These are phyloP conservation scores for Fraxinus platypoda DNA, from an alignment of 305 asterid genomes.

Conservation along the genomic window DNA sequence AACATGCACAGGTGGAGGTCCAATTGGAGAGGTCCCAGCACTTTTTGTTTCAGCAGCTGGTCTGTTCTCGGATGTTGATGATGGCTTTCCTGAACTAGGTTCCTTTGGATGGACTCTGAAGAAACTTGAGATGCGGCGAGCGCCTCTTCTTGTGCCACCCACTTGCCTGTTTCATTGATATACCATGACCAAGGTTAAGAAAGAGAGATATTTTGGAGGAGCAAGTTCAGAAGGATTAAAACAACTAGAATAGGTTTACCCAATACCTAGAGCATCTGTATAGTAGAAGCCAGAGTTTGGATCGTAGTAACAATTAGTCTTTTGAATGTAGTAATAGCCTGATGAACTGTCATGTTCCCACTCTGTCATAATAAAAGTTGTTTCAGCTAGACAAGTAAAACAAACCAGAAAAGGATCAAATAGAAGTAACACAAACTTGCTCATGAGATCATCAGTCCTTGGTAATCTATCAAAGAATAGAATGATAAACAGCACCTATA, in stretches of 20 bases:
- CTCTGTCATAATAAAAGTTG: slow-evolving; percentile 42
- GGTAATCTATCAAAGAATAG: background rate
- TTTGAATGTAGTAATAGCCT: slow-evolving; percentile 72
- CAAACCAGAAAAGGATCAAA: background rate
- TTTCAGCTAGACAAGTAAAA: background rate
- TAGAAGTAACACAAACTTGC: background rate
- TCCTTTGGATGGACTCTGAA: slow-evolving; percentile 50
- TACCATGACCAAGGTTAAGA: slow-evolving; percentile 3
- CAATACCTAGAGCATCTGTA: slow-evolving; percentile 73
- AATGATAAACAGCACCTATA: background rate
- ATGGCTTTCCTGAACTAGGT: slow-evolving; percentile 42
- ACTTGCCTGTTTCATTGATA: slow-evolving; percentile 57
- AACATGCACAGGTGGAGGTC: slow-evolving; percentile 72
- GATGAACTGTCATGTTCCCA: slow-evolving; percentile 82
- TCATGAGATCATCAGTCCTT: background rate
- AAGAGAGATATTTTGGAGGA: background rate
- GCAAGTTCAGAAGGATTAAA: background rate
- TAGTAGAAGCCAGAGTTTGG: slow-evolving; percentile 96
- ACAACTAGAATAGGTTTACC: background rate
- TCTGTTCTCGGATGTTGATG: slow-evolving; percentile 29
- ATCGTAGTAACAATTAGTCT: slow-evolving; percentile 63
- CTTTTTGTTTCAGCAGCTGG: slow-evolving; percentile 38
- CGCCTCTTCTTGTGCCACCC: slow-evolving; percentile 92
- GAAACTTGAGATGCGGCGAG: slow-evolving; percentile 53
- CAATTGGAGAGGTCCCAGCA: slow-evolving; percentile 47